Base-by-base conservation (phyloP, 2,329 filamentous ascomycete species). In the Ophiostoma sp. region DNA sequence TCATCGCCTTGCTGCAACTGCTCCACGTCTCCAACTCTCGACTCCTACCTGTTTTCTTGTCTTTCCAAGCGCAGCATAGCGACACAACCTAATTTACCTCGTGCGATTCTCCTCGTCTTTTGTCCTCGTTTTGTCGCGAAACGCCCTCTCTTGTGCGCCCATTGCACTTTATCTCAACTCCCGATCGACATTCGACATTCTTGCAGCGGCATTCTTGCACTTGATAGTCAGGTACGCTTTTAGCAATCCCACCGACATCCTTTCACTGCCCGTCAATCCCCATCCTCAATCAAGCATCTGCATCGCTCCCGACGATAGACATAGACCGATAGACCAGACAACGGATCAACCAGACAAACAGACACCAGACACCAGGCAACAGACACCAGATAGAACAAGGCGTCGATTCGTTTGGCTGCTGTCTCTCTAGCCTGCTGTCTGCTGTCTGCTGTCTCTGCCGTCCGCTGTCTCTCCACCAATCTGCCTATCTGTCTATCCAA, bases 191-290 rank as follows among this genome's bases (percentile, higher is more conserved):
- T 35, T 35, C 23, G 23, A 57, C 57, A 39, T 65, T 64, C 33
- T 36, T 39, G 35, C 62, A 13, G 17, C 15, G 7, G 35, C 33
- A 65, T 65, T 23, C 62, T 39, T 39, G 36, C 23, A 62, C 13
- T 62, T n/a, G 62, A 65, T 65, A 39, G 62, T 65, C 62, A 65
- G 62, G 62, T 65, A 65, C 62, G 62, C 62, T 27, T 65, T 27
- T 39, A 13, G 60, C 60, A 64, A 64, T 35, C 60, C 60, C 31
- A 27, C 52, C 52, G 10, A 11, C n/a, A 11, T 17, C 10, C 31
- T 23, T 54, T 3, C 54, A 33, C 48, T 23, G 8, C 27, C 13
- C 54, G 10, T 23, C 27, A 60, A 31, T 60, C n/a, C 11, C 54
- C 20, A 54, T 54, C 48, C 20, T 2, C 57, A 6, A 64, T 64